Conservation (phyloP, 371 early-diverging fungal genomes). For the Chytridium lagenaria region DNA sequence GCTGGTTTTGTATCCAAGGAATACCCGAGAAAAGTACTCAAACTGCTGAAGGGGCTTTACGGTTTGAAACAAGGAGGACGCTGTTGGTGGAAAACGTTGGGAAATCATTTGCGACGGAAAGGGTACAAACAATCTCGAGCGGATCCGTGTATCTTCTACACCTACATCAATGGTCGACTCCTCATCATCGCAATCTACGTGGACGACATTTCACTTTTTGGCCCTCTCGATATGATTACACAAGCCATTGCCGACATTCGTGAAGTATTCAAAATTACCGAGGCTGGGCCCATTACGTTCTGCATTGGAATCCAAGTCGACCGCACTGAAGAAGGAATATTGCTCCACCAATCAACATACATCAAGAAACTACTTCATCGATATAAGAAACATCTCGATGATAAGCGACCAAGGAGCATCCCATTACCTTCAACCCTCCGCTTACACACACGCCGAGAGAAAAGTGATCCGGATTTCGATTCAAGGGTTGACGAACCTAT, state of each 20-base stretch:
- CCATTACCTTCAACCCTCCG: no score
- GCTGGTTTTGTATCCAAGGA: background rate
- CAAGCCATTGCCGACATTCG: background rate
- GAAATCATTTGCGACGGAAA: background rate
- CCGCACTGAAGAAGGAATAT: conserved; percentile 3
- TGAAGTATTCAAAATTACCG: conserved; percentile 10
- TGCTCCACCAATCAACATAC: conserved; percentile 28
- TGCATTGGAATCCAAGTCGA: conserved; percentile 31
- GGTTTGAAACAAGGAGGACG: conserved; percentile 37
- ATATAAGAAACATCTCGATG: no score
- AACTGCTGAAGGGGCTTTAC: conserved; percentile 22
- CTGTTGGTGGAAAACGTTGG: conserved; percentile 28
- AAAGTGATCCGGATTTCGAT: no score
- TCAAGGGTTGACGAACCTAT: no score
- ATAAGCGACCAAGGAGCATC: no score
- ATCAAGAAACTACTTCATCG: conserved; percentile 14
- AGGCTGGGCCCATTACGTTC: conserved; percentile 21
- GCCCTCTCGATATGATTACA: background rate
- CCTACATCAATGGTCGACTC: background rate
- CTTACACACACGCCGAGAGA: no score
- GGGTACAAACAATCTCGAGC: conserved; percentile 21
- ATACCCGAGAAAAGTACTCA: background rate
- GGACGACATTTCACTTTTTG: conserved; percentile 28
- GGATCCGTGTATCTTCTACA: conserved; percentile 35
- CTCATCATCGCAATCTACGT: conserved; percentile 33